These are phyloP conservation scores for Senecio squalidus DNA, from an alignment of 140 eudicot species.

Conservation along the genomic window DNA sequence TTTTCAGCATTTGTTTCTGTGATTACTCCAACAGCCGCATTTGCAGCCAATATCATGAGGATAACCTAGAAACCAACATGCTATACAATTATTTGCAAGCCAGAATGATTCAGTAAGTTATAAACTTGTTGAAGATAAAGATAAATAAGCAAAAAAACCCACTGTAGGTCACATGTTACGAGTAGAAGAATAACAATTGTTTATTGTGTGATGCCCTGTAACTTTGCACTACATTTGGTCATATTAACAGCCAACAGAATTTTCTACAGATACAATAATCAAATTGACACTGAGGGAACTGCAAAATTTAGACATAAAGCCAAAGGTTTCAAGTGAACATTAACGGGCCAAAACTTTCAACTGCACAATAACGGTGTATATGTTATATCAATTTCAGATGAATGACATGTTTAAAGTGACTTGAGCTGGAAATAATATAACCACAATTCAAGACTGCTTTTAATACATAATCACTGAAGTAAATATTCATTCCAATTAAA, in stretches of 20 bases:
- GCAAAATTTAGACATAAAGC: background rate
- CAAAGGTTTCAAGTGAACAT: background rate
- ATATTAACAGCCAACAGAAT: background rate
- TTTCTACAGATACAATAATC: background rate
- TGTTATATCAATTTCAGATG: background rate
- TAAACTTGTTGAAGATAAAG: background rate
- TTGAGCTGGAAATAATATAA: background rate
- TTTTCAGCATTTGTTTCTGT: constrained; percentile 99
- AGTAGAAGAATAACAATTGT: background rate
- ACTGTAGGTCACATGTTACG: background rate
- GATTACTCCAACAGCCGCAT: constrained; percentile 98
- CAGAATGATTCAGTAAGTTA: background rate
- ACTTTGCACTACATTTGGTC: constrained; percentile 10
- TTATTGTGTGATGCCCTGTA: background rate
- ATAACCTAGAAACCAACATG: constrained; percentile 54
- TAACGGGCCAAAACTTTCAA: no score
- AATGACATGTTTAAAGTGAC: background rate
- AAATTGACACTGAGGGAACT: background rate
- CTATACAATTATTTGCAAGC: background rate
- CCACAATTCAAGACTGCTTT: background rate
- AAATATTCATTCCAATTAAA: constrained; percentile 1
- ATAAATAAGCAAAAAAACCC: background rate
- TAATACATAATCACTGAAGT: background rate
- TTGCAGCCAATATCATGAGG: constrained; percentile 97
- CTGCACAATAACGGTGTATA: background rate